Evolutionary conservation across 345 rosid species (phyloP).

Genomic region (sweet orange (Citrus sinensis)): DNA sequence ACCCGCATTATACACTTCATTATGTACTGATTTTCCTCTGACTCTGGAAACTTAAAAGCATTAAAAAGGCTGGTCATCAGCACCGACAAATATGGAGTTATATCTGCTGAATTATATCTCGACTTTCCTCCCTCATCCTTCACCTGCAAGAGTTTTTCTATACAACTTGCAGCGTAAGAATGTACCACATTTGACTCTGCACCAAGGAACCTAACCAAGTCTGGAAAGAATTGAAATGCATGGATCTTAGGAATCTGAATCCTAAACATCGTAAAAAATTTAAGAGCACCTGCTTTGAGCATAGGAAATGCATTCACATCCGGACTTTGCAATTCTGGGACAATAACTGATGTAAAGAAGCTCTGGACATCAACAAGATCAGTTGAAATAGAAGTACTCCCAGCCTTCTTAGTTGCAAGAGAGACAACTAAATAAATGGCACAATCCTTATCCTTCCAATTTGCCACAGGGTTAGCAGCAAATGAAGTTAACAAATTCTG

Average conservation of each 20-base stretch:
- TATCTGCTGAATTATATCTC: constrained; percentile 64
- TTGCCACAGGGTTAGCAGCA: constrained; percentile 60
- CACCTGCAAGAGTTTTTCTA: constrained; percentile 88
- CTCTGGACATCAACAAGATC: constrained; percentile 84
- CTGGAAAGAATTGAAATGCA: constrained; percentile 64
- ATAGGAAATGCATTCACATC: constrained; percentile 74
- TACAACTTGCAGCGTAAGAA: constrained; percentile 94
- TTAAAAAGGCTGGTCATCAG: constrained; percentile 74
- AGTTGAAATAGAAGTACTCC: constrained; percentile 72
- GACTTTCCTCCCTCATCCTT: constrained; percentile 83
- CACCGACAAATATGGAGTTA: constrained; percentile 51
- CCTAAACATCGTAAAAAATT: constrained; percentile 83
- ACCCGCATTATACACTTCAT: constrained; percentile 99
- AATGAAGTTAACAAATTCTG: constrained; percentile 63
- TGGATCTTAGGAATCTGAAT: constrained; percentile 63
- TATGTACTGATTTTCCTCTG: constrained; percentile 92
- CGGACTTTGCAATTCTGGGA: constrained; percentile 80
- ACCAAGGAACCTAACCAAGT: constrained; percentile 67
- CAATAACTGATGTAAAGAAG: constrained; percentile 69
- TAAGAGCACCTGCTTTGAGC: constrained; percentile 96
- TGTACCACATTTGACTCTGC: constrained; percentile 93
- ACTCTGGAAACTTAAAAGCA: constrained; percentile 76
- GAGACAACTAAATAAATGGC: constrained; percentile 92
- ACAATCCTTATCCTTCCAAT: constrained; percentile 98
- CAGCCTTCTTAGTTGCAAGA: constrained; percentile 82